Evolutionary conservation across 106 monocot species (phyloP).

Genomic region (Narthecium ossifragum): DNA sequence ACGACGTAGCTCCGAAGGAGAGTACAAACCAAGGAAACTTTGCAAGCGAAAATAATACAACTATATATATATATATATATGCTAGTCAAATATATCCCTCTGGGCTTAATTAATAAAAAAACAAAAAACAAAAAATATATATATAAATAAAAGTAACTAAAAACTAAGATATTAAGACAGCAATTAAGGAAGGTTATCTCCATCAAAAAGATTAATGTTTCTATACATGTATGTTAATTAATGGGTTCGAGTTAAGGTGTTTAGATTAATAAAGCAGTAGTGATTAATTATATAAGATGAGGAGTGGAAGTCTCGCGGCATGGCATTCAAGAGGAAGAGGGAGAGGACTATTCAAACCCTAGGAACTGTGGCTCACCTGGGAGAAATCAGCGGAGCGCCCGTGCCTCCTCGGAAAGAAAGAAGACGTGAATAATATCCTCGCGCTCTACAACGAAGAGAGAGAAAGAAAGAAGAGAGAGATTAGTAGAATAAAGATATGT

Average conservation of each 20-base stretch:
- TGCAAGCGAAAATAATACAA: neutral
- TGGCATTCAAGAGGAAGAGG: neutral
- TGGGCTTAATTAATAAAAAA: too few relatives aligned
- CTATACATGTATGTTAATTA: too few relatives aligned
- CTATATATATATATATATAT: slow-evolving; percentile 1
- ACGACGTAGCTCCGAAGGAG: slow-evolving; percentile 22
- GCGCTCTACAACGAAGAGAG: too few relatives aligned
- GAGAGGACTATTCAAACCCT: neutral
- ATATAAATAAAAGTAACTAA: too few relatives aligned
- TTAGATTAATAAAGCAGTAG: too few relatives aligned
- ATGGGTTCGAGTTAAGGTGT: too few relatives aligned
- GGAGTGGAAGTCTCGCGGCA: neutral
- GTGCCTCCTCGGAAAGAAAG: slow-evolving; percentile 51
- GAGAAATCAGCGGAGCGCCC: slow-evolving; percentile 81
- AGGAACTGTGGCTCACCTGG: slow-evolving; percentile 16
- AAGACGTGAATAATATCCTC: slow-evolving; percentile 23
- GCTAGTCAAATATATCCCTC: too few relatives aligned
- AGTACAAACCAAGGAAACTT: slow-evolving; percentile 18
- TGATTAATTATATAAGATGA: neutral
- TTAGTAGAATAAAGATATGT: slow-evolving; percentile 20
- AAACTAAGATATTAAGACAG: too few relatives aligned
- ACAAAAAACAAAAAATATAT: too few relatives aligned
- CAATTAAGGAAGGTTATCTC: too few relatives aligned
- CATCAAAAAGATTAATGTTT: too few relatives aligned
- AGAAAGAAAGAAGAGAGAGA: too few relatives aligned